Evolutionary conservation across 2,329 filamentous ascomycete species (phyloP).

Genomic region (Neofusicoccum laricinum): DNA sequence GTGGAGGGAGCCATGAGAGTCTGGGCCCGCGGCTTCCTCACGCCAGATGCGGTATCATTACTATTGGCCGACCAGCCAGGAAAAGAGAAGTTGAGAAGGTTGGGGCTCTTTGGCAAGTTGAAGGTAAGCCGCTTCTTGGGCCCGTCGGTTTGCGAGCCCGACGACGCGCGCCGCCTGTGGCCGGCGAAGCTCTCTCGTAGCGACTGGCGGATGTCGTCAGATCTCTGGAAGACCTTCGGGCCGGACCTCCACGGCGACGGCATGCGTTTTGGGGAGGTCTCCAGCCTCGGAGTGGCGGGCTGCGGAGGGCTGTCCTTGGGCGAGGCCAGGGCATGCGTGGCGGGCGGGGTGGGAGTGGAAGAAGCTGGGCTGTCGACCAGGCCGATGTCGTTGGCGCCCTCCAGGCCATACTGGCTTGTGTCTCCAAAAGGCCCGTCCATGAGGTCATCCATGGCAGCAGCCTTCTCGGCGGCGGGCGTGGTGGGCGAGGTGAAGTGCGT

Average conservation of each 20-base stretch:
- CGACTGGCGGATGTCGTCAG: conserved; percentile 34
- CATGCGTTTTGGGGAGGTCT: conserved; percentile 24
- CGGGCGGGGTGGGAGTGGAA: neutral
- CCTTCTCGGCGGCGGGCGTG: conserved; percentile 59
- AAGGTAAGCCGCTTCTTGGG: conserved; percentile 36
- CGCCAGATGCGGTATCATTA: neutral
- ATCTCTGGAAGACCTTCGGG: conserved; percentile 34
- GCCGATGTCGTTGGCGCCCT: conserved; percentile 21
- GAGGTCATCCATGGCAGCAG: conserved; percentile 50
- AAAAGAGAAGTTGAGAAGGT: conserved; percentile 35
- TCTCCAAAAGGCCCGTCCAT: conserved; percentile 47
- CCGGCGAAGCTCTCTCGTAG: conserved; percentile 39
- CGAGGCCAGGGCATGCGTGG: conserved; percentile 2
- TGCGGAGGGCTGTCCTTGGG: conserved; percentile 18
- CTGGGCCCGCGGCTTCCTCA: neutral
- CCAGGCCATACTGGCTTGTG: conserved; percentile 32
- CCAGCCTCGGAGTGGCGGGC: neutral
- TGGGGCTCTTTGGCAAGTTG: conserved; percentile 36
- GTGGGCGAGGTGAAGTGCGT: conserved; percentile 55
- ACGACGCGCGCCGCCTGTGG: conserved; percentile 37
- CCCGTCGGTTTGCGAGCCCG: conserved; percentile 33
- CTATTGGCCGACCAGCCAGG: conserved; percentile 28
- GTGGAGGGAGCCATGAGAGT: neutral
- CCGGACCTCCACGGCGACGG: conserved; percentile 47
- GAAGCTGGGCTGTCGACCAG: neutral